Evolutionary conservation across 805 yeast species (phyloP).

Genomic region (Metschnikowia corniflorae): DNA sequence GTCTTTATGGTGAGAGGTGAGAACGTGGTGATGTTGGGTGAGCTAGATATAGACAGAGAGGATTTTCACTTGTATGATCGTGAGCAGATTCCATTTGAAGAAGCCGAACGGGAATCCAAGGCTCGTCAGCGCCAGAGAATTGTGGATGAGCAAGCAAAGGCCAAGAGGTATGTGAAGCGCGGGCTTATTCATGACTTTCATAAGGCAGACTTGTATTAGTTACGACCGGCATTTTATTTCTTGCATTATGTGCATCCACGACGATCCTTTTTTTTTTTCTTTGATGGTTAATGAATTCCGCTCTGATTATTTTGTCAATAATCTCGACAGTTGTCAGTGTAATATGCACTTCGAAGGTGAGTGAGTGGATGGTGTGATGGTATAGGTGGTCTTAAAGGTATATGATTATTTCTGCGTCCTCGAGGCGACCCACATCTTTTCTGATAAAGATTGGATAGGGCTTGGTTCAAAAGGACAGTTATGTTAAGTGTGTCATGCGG

Average conservation of each 20-base stretch:
- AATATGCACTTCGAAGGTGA: no score
- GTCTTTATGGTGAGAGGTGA: constrained; percentile 92
- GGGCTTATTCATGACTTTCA: constrained; percentile 59
- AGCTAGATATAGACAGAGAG: constrained; percentile 83
- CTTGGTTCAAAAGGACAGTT: no score
- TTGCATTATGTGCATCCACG: constrained; percentile 16
- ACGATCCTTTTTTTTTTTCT: constrained; percentile 3
- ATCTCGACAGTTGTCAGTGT: no score
- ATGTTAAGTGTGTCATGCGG: no score
- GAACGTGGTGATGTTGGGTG: constrained; percentile 91
- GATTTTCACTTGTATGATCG: constrained; percentile 60
- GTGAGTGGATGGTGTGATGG: no score
- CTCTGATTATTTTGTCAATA: no score
- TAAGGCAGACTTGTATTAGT: constrained; percentile 51
- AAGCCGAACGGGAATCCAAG: constrained; percentile 50
- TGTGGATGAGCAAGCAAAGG: constrained; percentile 41
- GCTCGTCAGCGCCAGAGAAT: constrained; percentile 29
- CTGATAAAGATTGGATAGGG: no score
- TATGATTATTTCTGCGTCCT: no score
- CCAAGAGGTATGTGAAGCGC: constrained; percentile 46
- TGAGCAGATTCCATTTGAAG: constrained; percentile 56
- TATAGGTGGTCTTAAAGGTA: no score
- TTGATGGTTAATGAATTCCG: no score
- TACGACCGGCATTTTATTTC: constrained; percentile 12
- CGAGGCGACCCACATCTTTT: no score